A percentile compares a stretch with the other conserved stretches of the same genome.
phyloP scores from a whole-genome alignment of 192 early-diverging fungal genomes.

The Coemansia sp. region DNA sequence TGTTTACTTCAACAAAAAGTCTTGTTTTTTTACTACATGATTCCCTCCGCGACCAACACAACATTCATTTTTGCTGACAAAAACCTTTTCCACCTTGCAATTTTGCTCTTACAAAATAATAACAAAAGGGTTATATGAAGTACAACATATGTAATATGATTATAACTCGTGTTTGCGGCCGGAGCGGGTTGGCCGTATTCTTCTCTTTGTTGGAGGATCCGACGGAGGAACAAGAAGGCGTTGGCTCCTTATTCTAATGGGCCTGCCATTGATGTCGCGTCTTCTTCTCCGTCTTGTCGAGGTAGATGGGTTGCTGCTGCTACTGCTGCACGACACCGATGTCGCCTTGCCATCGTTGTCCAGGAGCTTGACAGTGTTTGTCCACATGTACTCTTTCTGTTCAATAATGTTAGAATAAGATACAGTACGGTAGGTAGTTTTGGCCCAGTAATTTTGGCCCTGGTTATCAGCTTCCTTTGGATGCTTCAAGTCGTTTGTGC shows the following conservation, averaged over 20 bases:
- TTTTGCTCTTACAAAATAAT: too few relatives aligned
- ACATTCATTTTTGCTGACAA: too few relatives aligned
- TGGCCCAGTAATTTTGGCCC: constrained; percentile 44
- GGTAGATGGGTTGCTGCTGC: background rate
- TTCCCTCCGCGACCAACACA: too few relatives aligned
- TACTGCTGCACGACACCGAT: constrained; percentile 14
- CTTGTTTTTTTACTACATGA: too few relatives aligned
- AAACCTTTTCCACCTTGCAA: too few relatives aligned
- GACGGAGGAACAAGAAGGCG: constrained; percentile 5
- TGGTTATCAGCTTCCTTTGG: constrained; percentile 38
- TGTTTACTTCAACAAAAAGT: too few relatives aligned
- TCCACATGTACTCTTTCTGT: constrained; percentile 31
- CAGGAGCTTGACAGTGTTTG: constrained; percentile 30
- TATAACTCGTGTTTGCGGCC: too few relatives aligned
- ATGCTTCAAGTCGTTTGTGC: constrained; percentile 39
- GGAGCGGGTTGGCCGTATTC: background rate
- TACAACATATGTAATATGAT: background rate
- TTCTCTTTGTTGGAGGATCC: constrained; percentile 1
- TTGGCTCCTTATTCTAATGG: constrained; percentile 14
- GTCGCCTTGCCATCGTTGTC: constrained; percentile 39
- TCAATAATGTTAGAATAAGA: constrained; percentile 47
- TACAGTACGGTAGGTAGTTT: constrained; percentile 44
- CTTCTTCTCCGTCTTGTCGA: background rate
- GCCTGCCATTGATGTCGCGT: constrained; percentile 12
- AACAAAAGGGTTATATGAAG: background rate